phyloP scores from a whole-genome alignment of 139 green algal genomes.

The Chlamydomonas sp. region DNA sequence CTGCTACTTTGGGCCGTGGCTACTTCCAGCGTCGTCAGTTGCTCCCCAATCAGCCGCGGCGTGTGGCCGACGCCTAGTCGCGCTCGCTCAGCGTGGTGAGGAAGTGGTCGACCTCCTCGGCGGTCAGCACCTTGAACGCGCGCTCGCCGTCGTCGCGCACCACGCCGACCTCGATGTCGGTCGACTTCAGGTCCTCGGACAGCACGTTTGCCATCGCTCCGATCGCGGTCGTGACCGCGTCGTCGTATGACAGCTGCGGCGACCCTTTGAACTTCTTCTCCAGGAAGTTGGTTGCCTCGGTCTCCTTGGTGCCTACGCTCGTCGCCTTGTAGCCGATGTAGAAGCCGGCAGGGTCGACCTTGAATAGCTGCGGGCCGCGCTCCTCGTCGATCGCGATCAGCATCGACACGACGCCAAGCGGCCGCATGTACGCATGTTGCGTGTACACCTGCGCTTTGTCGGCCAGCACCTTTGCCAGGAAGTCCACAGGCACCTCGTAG shows the following conservation, averaged over 20 bases:
- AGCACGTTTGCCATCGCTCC: conserved; percentile 77
- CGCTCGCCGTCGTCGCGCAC: conserved; percentile 29
- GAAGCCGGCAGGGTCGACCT: conserved; percentile 95
- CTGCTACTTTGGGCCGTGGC: no score
- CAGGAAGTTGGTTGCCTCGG: conserved; percentile 88
- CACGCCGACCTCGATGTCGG: conserved; percentile 80
- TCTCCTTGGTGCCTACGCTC: conserved; percentile 87
- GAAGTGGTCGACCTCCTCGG: conserved; percentile 77
- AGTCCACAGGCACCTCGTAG: conserved; percentile 93
- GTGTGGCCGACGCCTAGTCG: conserved; percentile 67
- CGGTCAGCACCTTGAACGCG: conserved; percentile 60
- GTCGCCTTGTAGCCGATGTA: conserved; percentile 97
- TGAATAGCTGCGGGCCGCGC: conserved; percentile 88
- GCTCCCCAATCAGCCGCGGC: no score
- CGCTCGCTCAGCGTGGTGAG: conserved; percentile 82
- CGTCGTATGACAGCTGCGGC: conserved; percentile 51
- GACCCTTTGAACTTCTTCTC: conserved; percentile 91
- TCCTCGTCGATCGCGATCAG: conserved; percentile 93
- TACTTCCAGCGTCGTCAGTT: no score
- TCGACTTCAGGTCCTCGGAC: conserved; percentile 91
- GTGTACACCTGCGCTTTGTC: conserved; percentile 98
- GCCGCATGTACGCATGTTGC: conserved; percentile 87
- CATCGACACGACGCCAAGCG: conserved; percentile 81
- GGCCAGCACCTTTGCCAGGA: conserved; percentile 82
- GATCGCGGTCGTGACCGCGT: conserved; percentile 77